Base-by-base conservation (phyloP, 1,284 basidiomycete species). In the Albatrellus sp. region DNA sequence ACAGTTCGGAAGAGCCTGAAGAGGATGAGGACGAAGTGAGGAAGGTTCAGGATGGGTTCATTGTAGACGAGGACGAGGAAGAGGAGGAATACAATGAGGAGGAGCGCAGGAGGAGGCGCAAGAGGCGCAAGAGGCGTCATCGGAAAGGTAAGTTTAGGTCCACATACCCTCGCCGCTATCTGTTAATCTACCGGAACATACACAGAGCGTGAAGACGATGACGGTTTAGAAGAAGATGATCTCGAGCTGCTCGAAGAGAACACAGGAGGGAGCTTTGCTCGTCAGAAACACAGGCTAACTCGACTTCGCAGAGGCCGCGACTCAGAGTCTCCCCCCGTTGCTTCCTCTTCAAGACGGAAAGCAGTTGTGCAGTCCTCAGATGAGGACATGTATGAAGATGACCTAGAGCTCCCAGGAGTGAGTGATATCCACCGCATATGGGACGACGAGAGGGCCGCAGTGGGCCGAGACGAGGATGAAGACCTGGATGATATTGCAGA, bases 181-280 rank as follows among this genome's bases (percentile, higher is more conserved):
- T 43, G 28, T 48, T 40, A 24, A 24, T 24, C 7, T 7, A 24
- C 24, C 7, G 24, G 24, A 42, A 30, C 33, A 61, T 56, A 54
- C 41, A 2, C 16, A 62, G 72, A 70, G 49, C 72, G 72, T 42
- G 75, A 77, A 46, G 77, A 78, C 47, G 77, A 83, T 24, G 79
- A 82, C 48, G 87, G 70, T n/a, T 67, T 97, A 37, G 92, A 96
- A 53, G 94, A 98, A 45, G 96, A 98, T 57, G 96, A 98, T 58
- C 65, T 98, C 44, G 93, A 94, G 44, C 73, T 98, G 8, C 62
- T 98, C 17, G 89, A 90, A 57, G 96, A 98, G 70, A 98, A 98
- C 55, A 91, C 90, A 3, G 92, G 94, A 8, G 73, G 75, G 16
- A 70, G 75, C 2, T 80, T 78, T 63, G 74, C 68, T 40, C 59